Conservation (phyloP, 192 early-diverging fungal species). For the Coemansia aciculifera region DNA sequence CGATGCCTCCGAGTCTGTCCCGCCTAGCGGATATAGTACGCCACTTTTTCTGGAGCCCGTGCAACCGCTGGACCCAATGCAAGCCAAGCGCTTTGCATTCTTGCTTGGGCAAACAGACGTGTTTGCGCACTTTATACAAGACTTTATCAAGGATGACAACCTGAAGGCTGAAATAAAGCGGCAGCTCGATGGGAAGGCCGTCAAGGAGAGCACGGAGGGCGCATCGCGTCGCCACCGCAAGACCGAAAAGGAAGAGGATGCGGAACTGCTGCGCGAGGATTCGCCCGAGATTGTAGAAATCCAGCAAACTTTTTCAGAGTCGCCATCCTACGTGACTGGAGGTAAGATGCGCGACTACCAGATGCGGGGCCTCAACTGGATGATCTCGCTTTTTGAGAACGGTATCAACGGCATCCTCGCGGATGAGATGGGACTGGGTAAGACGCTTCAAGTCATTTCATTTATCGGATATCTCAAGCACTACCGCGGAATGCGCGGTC, state of each 20-base stretch:
- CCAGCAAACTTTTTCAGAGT: constrained; percentile 81
- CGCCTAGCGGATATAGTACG: constrained; percentile 52
- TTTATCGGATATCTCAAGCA: constrained; percentile 95
- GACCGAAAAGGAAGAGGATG: constrained; percentile 98
- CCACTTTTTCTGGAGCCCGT: constrained; percentile 30
- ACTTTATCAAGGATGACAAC: constrained; percentile 57
- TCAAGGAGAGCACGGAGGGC: constrained; percentile 10
- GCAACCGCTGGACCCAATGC: constrained; percentile 50
- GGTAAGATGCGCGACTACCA: constrained; percentile 97
- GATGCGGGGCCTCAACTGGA: constrained; percentile 96
- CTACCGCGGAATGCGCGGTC: constrained; percentile 71
- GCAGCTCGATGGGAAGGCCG: constrained; percentile 49
- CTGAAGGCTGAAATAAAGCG: constrained; percentile 54
- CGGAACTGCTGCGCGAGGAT: constrained; percentile 80
- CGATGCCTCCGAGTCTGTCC: constrained; percentile 43
- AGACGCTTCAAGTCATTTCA: constrained; percentile 95
- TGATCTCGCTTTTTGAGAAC: constrained; percentile 93
- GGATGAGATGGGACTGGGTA: constrained; percentile 99
- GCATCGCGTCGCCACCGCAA: constrained; percentile 81
- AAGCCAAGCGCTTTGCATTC: constrained; percentile 55
- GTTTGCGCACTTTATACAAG: constrained; percentile 70
- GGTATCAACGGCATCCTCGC: constrained; percentile 99
- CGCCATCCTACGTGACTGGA: constrained; percentile 84
- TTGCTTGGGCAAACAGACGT: constrained; percentile 67
- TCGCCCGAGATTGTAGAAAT: constrained; percentile 60